Conservation (phyloP, 2,329 filamentous ascomycete species). For the Onygenales sp. region DNA sequence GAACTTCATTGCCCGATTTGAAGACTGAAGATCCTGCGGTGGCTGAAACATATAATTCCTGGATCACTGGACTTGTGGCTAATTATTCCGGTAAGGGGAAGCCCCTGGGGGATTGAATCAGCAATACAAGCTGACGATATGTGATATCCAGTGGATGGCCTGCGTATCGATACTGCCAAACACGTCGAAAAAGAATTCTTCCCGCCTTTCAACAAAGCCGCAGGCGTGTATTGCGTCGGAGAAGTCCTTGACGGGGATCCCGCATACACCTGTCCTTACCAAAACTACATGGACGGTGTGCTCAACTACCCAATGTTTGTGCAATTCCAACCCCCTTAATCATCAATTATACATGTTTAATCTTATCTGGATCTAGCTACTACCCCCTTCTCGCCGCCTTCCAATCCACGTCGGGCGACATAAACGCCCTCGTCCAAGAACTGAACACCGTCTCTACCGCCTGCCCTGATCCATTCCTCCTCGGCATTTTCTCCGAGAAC, state of each 20-base stretch:
- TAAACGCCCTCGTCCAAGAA: slow-evolving; percentile 15
- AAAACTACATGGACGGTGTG: slow-evolving; percentile 35
- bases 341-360: background rate
- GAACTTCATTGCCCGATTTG: slow-evolving; percentile 52
- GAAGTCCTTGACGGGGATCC: slow-evolving; percentile 34
- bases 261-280: slow-evolving; percentile 32
- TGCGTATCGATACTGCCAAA: slow-evolving; percentile 42
- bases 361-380: background rate
- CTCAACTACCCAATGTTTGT: slow-evolving; percentile 36
- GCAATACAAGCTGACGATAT: slow-evolving; percentile 15
- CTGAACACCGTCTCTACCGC: slow-evolving; percentile 28
- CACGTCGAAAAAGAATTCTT: slow-evolving; percentile 37
- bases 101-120: slow-evolving; percentile 31
- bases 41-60: slow-evolving; percentile 44
- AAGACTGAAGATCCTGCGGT: slow-evolving; percentile 45
- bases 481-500: slow-evolving; percentile 50
- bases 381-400: slow-evolving; percentile 6
- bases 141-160: slow-evolving; percentile 40
- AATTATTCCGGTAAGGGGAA: slow-evolving; percentile 49
- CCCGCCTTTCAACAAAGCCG: slow-evolving; percentile 25
- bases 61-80: slow-evolving; percentile 48
- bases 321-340: slow-evolving; percentile 18
- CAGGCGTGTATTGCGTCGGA: slow-evolving; percentile 38
- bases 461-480: slow-evolving; percentile 22
- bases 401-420: background rate